Percentiles rank a stretch among this genome's conserved stretches.
Evolutionary conservation across 176 grass and related monocot genomes (phyloP).

Genomic region (Olyra latifolia): DNA sequence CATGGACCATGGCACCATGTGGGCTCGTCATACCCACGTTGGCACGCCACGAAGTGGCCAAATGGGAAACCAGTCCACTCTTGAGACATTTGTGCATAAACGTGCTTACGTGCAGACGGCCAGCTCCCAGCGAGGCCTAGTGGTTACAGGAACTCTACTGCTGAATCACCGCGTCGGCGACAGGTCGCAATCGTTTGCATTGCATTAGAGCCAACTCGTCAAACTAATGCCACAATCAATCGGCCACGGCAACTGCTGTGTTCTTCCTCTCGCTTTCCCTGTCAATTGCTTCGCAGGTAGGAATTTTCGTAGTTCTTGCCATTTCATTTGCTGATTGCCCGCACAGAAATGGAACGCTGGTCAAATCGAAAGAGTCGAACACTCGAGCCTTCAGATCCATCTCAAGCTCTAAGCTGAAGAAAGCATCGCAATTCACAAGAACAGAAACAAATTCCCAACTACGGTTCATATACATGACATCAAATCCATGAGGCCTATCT

Average conservation of each 20-base stretch:
- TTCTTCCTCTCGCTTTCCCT: neutral
- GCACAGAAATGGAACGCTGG: neutral
- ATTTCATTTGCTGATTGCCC: neutral
- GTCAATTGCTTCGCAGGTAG: neutral
- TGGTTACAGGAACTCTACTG: neutral
- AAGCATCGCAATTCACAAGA: neutral
- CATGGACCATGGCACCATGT: neutral
- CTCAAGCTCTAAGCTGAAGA: neutral
- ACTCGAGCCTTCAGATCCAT: neutral
- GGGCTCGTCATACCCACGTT: neutral
- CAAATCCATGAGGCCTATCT: neutral
- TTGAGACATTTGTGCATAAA: neutral
- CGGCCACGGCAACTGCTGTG: neutral
- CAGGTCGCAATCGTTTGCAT: constrained; percentile 9
- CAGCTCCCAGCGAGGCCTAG: neutral
- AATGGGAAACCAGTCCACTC: neutral
- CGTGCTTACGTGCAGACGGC: neutral
- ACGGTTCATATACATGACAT: neutral
- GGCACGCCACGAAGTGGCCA: neutral
- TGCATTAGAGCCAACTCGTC: neutral
- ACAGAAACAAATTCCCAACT: neutral
- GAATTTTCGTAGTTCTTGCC: too few relatives aligned
- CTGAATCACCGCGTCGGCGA: constrained; percentile 24
- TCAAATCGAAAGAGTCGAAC: neutral
- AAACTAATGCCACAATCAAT: constrained; percentile 1